Evolutionary conservation across 306 rosid species (phyloP), one percentile per base, ranked within the genome.

Genomic region (Lathyrus aphaca): DNA sequence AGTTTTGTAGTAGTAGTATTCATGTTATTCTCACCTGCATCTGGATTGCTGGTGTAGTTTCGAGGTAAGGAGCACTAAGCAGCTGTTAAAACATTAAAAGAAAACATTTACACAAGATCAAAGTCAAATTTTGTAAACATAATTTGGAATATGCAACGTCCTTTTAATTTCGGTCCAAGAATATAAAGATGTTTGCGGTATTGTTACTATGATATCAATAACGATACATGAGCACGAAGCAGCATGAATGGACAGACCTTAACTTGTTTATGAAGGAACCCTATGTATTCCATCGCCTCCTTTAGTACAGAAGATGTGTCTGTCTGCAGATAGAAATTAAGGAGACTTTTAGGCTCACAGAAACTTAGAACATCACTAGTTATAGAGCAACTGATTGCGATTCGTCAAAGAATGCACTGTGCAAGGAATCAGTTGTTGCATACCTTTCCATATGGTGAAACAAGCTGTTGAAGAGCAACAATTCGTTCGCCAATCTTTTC

Each of bases 381-480:
- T 44, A 45, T 8, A 44, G 21, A 8, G 8, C n/a, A 14, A 37
- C 6, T 16, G 38, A 29, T 37, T 13, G 35, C n/a, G 30, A 23
- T n/a, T 44, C 61, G 37, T 14, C 38, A 56, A 57, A 19, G 11
- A 74, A 56, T 8, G 14, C 23, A 18, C 16, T 54, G 73, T 39
- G 55, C 25, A 32, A 25, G 66, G 63, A 62, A 56, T 58, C 21
- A 82, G 30, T 63, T 57, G 59, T 10, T 21, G 71, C 54, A 30
- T 79, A 92, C 97, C 98, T 88, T 94, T 77, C 99, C 99, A 68
- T 79, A 90, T 66, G 99, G 99, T 14, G 99, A 94, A 83, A 94
- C 99, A 72, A 94, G 96, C 81, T 94, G 97, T 80, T 94, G 99
- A 72, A 94, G 77, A 42, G 99, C 91, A 32, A 85, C 87, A 71